Evolutionary conservation across 2,329 filamentous ascomycete genomes (phyloP), one percentile per base, ranked within the genome.

Genomic region (Gnomoniopsis smithogilvyi): DNA sequence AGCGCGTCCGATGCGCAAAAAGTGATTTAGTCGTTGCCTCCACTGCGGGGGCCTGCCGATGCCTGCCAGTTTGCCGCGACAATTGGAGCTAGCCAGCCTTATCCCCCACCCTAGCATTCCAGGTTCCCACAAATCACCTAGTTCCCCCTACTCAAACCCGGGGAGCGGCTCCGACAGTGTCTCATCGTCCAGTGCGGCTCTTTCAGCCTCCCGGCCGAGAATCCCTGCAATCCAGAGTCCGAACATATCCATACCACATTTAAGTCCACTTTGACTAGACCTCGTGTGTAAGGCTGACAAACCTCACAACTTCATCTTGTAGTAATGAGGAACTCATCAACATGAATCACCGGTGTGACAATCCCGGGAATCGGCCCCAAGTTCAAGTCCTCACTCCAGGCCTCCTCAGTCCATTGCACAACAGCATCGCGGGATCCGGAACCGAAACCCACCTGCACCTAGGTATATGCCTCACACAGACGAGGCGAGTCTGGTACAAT

Each of bases 21-120:
- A 30, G 26, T 30, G 26, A 30, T 30, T 30, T 30, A 30, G 26
- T 4, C 26, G 26, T 48, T 72, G 46, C 21, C 26, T 54, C 12
- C 21, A 43, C 36, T 43, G 51, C 19, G 19, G 36, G n/a, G 36
- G 36, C 36, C 12, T 41, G 36, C 36, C 36, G 26, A 30, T 4
- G 26, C 26, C 26, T 30, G 26, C 8, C 26, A 30, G 26, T 8
- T 8, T 30, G 26, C 26, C 26, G 26, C 26, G n/a, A n/a, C n/a
- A n/a, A n/a, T n/a, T n/a, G n/a, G n/a, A n/a, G n/a, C n/a, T n/a
- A n/a, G n/a, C n/a, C n/a, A n/a, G n/a, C n/a, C n/a, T n/a, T n/a
- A n/a, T 30, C 26, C 4, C 26, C 26, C 26, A 30, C 26, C 26
- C 8, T 30, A n/a, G n/a, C 26, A 4, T 30, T 30, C 26, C 4